Evolutionary conservation across 2,329 filamentous ascomycete genomes (phyloP).

Genomic region (Ambrosiella beaveri): DNA sequence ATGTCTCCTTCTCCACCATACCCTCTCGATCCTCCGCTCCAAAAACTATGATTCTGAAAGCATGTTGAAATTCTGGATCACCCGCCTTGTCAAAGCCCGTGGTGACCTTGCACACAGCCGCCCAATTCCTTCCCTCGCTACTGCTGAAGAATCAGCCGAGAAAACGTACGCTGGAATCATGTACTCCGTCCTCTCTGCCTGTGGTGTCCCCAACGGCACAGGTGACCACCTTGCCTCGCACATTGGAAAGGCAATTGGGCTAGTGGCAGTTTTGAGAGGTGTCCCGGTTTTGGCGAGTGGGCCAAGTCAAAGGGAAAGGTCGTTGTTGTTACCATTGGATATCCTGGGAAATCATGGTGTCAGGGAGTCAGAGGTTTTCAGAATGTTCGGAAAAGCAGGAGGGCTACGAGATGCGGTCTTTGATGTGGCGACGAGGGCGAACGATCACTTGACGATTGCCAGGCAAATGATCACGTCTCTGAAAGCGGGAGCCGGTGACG

Average conservation of each 20-base stretch:
- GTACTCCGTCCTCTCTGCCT: conserved; percentile 66
- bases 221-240: conserved; percentile 89
- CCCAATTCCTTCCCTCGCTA: conserved; percentile 55
- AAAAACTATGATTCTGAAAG: background rate
- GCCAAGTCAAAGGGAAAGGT: conserved; percentile 22
- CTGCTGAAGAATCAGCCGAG: conserved; percentile 77
- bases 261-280: conserved; percentile 70
- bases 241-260: conserved; percentile 85
- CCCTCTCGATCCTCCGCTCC: conserved; percentile 25
- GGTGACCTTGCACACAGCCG: conserved; percentile 71
- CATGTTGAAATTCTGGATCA: conserved; percentile 54
- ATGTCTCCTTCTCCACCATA: conserved; percentile 58
- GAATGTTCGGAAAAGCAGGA: conserved; percentile 57
- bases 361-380: conserved; percentile 76
- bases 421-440: conserved; percentile 76
- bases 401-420: conserved; percentile 84
- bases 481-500: conserved; percentile 53
- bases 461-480: conserved; percentile 78
- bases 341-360: conserved; percentile 70
- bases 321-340: conserved; percentile 68
- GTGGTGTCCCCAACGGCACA: conserved; percentile 66
- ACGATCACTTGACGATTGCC: conserved; percentile 88
- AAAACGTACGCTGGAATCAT: conserved; percentile 86
- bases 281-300: conserved; percentile 58
- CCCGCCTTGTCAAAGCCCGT: conserved; percentile 61